Percentiles rank a stretch among this genome's conserved stretches.
phyloP scores from a whole-genome alignment of 176 grass and related monocot genomes.

The Tuctoria greenei region DNA sequence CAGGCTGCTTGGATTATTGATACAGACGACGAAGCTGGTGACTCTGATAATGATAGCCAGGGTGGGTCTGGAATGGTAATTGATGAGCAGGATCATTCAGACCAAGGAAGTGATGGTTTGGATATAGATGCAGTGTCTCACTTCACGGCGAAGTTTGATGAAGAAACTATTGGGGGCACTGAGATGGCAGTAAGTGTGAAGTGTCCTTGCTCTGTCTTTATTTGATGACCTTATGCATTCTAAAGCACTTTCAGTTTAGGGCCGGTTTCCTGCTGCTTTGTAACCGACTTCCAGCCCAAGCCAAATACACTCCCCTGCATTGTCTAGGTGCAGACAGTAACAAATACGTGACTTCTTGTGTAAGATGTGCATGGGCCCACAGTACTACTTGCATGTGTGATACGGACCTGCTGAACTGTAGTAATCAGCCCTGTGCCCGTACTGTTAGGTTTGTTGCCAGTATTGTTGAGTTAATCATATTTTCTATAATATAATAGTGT shows the following conservation, averaged over 20 bases:
- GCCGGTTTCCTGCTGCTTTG: background rate
- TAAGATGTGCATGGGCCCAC: background rate
- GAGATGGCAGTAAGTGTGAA: slow-evolving; percentile 96
- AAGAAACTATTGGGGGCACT: slow-evolving; percentile 64
- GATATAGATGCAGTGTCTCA: slow-evolving; percentile 64
- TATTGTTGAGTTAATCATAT: too few species aligned
- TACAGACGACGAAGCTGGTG: slow-evolving; percentile 61
- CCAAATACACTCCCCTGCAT: background rate
- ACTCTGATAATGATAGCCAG: slow-evolving; percentile 53
- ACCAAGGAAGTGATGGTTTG: slow-evolving; percentile 45
- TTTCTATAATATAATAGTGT: too few species aligned
- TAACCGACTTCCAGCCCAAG: background rate
- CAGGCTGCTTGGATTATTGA: slow-evolving; percentile 97
- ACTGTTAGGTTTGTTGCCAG: too few species aligned
- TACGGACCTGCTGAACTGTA: too few species aligned
- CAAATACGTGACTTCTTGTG: background rate
- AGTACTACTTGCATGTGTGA: background rate
- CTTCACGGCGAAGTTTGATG: slow-evolving; percentile 69
- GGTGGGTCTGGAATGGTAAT: slow-evolving; percentile 71
- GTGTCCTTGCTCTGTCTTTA: slow-evolving; percentile 35
- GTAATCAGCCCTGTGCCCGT: too few species aligned
- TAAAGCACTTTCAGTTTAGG: slow-evolving; percentile 17
- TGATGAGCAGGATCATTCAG: slow-evolving; percentile 53
- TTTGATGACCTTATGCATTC: slow-evolving; percentile 21
- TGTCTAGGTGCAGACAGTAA: background rate